Conservation (phyloP, 148 eudicot species). For the Silene conica region DNA sequence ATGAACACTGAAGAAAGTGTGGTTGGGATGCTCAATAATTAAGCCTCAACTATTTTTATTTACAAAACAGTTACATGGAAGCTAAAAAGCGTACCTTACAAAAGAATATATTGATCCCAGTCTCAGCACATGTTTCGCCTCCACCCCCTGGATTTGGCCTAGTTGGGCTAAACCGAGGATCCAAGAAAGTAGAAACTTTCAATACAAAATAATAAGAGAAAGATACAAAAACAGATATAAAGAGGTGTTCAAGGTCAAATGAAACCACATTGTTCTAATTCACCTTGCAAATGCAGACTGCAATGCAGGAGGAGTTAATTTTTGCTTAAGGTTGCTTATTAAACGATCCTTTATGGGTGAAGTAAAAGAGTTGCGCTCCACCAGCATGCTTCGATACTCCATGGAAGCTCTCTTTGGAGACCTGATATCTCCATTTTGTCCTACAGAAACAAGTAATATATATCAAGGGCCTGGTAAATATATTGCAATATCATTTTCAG, state of each 20-base stretch:
- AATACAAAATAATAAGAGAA: background rate
- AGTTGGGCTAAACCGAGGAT: conserved; percentile 55
- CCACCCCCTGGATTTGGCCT: conserved; percentile 87
- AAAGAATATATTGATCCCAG: conserved; percentile 76
- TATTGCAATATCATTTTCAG: background rate
- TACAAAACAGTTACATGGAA: background rate
- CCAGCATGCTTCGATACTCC: conserved; percentile 81
- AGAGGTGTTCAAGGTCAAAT: background rate
- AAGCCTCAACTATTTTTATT: background rate
- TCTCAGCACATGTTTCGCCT: conserved; percentile 99
- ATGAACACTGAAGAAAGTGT: background rate
- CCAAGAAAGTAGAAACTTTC: conserved; percentile 6
- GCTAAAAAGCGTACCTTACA: conserved; percentile 52
- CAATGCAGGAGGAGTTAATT: conserved; percentile 76
- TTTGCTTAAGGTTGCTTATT: conserved; percentile 62
- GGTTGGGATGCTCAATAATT: conserved; percentile 1
- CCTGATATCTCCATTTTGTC: conserved; percentile 72
- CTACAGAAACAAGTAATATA: conserved; percentile 30
- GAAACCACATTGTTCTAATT: background rate
- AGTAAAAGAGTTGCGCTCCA: conserved; percentile 80
- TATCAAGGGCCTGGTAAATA: background rate
- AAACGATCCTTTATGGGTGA: conserved; percentile 95
- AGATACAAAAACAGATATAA: background rate
- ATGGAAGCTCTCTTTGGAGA: conserved; percentile 83
- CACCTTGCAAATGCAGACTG: conserved; percentile 98